Percentiles rank a stretch among this genome's conserved stretches.
phyloP scores from a whole-genome alignment of 2,329 filamentous ascomycete species.

The Trichoderma guizhouense region DNA sequence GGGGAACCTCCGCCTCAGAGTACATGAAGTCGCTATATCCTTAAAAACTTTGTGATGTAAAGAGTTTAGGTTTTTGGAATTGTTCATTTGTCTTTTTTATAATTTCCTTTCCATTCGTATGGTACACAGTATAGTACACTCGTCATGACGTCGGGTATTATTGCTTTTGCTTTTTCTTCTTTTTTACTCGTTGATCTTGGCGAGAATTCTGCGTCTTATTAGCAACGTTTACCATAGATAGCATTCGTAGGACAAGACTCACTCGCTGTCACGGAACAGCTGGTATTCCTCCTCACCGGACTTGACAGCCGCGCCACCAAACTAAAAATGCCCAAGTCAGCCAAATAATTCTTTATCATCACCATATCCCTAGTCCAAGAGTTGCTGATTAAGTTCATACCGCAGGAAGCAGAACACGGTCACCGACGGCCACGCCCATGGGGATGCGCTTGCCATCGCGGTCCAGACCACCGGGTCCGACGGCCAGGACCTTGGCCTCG shows the following conservation, averaged over 20 bases:
- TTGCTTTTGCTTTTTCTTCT: conserved; percentile 7
- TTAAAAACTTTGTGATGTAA: neutral
- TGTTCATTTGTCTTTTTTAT: neutral
- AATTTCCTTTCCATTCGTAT: conserved; percentile 25
- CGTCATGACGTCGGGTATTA: conserved; percentile 21
- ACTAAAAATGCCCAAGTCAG: conserved; percentile 49
- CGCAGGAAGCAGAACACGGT: conserved; percentile 94
- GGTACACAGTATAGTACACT: conserved; percentile 37
- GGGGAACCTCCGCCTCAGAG: neutral
- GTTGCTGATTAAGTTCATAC: conserved; percentile 45
- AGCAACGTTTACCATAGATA: neutral
- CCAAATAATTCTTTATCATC: neutral
- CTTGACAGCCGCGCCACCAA: conserved; percentile 91
- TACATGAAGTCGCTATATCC: neutral
- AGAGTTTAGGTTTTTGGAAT: neutral
- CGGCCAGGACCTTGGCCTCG: conserved; percentile 92
- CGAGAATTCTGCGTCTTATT: conserved; percentile 67
- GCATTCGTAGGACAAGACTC: conserved; percentile 44
- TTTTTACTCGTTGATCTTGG: conserved; percentile 93
- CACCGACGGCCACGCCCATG: conserved; percentile 78
- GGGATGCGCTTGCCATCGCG: conserved; percentile 84
- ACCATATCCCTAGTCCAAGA: neutral
- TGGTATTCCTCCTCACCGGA: conserved; percentile 95
- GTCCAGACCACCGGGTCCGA: conserved; percentile 84
- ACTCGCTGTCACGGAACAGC: conserved; percentile 98